Conservation (phyloP, 805 yeast genomes). For the Starmerella cellae region DNA sequence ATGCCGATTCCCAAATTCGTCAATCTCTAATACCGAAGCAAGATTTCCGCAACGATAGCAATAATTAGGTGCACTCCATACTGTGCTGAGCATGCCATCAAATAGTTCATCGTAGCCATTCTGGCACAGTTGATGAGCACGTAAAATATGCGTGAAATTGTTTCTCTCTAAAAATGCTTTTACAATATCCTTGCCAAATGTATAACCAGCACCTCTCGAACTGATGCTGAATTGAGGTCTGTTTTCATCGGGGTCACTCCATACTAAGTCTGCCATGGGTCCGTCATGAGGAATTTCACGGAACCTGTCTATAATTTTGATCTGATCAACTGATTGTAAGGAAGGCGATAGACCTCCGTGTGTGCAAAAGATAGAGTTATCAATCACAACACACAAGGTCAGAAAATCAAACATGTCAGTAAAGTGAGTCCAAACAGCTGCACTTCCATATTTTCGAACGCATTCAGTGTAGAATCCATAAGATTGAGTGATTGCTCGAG, state of each 20-base stretch:
- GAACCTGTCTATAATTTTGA: slow-evolving; percentile 77
- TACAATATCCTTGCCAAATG: slow-evolving; percentile 84
- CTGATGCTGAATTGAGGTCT: slow-evolving; percentile 66
- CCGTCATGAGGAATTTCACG: slow-evolving; percentile 98
- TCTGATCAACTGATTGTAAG: slow-evolving; percentile 86
- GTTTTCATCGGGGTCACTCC: slow-evolving; percentile 95
- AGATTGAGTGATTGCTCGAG: slow-evolving; percentile 90
- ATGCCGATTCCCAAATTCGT: slow-evolving; percentile 48
- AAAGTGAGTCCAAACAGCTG: slow-evolving; percentile 72
- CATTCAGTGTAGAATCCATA: slow-evolving; percentile 97
- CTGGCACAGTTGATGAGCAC: slow-evolving; percentile 95
- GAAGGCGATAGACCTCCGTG: slow-evolving; percentile 97
- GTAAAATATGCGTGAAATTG: slow-evolving; percentile 60
- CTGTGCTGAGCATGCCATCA: slow-evolving; percentile 82
- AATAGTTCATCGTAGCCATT: slow-evolving; percentile 91
- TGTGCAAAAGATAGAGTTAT: slow-evolving; percentile 79
- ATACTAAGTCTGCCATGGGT: slow-evolving; percentile 96
- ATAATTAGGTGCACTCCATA: slow-evolving; percentile 97
- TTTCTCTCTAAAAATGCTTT: slow-evolving; percentile 72
- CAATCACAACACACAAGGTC: slow-evolving; percentile 79
- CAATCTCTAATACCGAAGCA: slow-evolving; percentile 90
- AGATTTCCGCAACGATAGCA: slow-evolving; percentile 94
- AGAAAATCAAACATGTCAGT: slow-evolving; percentile 89
- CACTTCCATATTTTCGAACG: slow-evolving; percentile 69
- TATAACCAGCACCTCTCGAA: slow-evolving; percentile 96